Base-by-base conservation (phyloP, 495 filamentous ascomycete genomes). In the Annulohypoxylon maeteangense region DNA sequence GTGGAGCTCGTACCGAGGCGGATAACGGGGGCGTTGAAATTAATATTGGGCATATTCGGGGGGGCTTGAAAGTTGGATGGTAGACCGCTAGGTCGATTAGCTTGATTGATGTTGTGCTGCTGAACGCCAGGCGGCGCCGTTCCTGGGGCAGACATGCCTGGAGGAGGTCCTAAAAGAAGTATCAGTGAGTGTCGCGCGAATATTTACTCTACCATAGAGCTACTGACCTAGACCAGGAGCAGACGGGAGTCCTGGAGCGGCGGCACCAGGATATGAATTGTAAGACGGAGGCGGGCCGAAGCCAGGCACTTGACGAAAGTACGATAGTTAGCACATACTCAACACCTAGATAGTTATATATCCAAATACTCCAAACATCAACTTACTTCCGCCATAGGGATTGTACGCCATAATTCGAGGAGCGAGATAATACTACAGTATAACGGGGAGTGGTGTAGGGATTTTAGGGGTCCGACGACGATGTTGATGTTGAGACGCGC, bases 21-120 rank as follows among this genome's bases (percentile, higher is more conserved):
- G 79, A 99, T 98, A 36, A 98, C 95, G 54, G 96, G 94, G 18
- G 95, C 96, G 77, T 91, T 95, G 81, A 98, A 97, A 82, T 99
- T 98, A 82, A 99, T 97, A 79, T 97, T 95, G 7, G 95, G 94
- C 85, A 98, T 91, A 76, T 95, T 97, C 45, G 93, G 83, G 22
- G 94, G 95, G 22, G 93, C 88, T 83, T 97, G 93, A 78, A 98
- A 98, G 78, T 90, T 91, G 31, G 91, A 83, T 62, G 92, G 92
- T 70, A 96, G 90, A 69, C 90, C 91, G 67, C 87, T 90, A 71
- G 91, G 92, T 82, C 92, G 89, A 79, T 89, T 90, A 81, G 87
- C 84, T 84, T 90, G 90, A 75, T 81, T 79, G 75, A 79, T 79
- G 79, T 87, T 92, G 62, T 87, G 83, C 82, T 90, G 91, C 74